phyloP scores from a whole-genome alignment of 2,329 filamentous ascomycete species.

The Stagonosporopsis vannaccii region DNA sequence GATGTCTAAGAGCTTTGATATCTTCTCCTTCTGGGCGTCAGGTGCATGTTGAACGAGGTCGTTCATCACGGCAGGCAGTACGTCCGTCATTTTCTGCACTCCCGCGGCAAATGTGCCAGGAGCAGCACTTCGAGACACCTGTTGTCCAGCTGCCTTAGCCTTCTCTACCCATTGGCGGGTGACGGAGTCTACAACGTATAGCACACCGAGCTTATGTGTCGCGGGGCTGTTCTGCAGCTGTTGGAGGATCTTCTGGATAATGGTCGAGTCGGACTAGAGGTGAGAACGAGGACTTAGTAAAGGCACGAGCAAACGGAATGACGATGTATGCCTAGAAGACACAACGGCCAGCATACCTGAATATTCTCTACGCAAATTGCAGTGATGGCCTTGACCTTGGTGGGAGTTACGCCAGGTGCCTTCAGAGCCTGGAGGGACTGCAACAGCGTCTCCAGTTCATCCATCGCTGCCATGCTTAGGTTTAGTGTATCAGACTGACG shows the following conservation, averaged over 20 bases:
- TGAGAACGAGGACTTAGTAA: conserved; percentile 35
- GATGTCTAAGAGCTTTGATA: conserved; percentile 93
- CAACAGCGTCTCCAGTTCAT: conserved; percentile 87
- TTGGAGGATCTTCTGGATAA: conserved; percentile 95
- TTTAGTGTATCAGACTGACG: conserved; percentile 32
- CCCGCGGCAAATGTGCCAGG: conserved; percentile 95
- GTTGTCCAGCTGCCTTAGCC: conserved; percentile 83
- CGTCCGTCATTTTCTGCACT: conserved; percentile 94
- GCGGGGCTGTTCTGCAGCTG: conserved; percentile 94
- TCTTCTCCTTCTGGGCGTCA: conserved; percentile 95
- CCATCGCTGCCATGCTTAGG: conserved; percentile 72
- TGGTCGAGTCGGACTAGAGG: conserved; percentile 84
- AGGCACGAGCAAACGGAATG: conserved; percentile 18
- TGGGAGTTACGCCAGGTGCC: conserved; percentile 91
- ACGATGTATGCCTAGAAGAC: conserved; percentile 16
- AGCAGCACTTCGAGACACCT: conserved; percentile 77
- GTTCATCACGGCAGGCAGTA: conserved; percentile 93
- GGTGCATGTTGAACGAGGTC: conserved; percentile 90
- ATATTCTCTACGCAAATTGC: conserved; percentile 75
- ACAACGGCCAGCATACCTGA: conserved; percentile 37
- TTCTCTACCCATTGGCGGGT: conserved; percentile 98
- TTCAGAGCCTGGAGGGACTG: conserved; percentile 92
- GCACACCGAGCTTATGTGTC: conserved; percentile 96
- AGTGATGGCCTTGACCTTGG: conserved; percentile 88
- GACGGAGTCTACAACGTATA: conserved; percentile 99